These are phyloP conservation scores for Candida pseudoviswanathii DNA, from an alignment of 1,139 yeast species.

Conservation along the genomic window DNA sequence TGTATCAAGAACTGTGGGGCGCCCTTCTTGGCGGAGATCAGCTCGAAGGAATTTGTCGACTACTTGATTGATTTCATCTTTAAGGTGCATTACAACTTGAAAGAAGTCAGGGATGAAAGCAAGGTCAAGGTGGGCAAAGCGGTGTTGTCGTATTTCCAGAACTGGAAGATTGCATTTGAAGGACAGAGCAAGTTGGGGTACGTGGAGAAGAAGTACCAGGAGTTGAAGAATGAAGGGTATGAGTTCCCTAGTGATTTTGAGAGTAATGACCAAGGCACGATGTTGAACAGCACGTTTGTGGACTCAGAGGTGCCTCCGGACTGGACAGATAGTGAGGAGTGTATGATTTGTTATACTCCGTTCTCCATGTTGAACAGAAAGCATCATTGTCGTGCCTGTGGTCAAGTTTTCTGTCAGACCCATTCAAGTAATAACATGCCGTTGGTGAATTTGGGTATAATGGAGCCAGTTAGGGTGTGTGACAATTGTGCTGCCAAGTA, in stretches of 20 bases:
- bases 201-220: constrained; percentile 62
- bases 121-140: constrained; percentile 60
- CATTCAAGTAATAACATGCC: constrained; percentile 75
- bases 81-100: constrained; percentile 39
- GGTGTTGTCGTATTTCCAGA: constrained; percentile 67
- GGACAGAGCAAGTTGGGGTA: constrained; percentile 68
- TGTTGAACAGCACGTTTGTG: constrained; percentile 53
- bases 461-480: constrained; percentile 89
- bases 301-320: constrained; percentile 96
- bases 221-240: constrained; percentile 63
- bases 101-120: constrained; percentile 38
- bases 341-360: constrained; percentile 88
- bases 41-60: constrained; percentile 87
- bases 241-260: constrained; percentile 59
- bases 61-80: constrained; percentile 53
- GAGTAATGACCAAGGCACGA: constrained; percentile 27
- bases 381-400: constrained; percentile 97
- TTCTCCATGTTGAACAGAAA: constrained; percentile 85
- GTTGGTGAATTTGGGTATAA: constrained; percentile 82
- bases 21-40: constrained; percentile 77
- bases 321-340: constrained; percentile 94
- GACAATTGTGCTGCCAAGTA: constrained; percentile 78
- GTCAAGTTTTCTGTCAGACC: constrained; percentile 87
- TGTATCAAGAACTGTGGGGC: constrained; percentile 93
- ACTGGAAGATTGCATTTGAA: constrained; percentile 76